Conservation (phyloP, 371 early-diverging fungal genomes). For the Batkoa obscura region DNA sequence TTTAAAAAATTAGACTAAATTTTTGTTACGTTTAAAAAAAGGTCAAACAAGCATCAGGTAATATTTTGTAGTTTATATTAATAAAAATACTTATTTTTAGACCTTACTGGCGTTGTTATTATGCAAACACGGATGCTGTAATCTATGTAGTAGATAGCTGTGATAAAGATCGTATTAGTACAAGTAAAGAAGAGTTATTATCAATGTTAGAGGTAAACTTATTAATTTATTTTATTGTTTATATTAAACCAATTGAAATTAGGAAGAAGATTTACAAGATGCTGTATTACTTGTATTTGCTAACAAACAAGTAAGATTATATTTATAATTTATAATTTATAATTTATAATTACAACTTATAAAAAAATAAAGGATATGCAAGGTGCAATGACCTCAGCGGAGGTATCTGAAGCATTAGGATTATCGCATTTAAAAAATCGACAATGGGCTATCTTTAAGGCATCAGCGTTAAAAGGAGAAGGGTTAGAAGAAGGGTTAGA, state of each 20-base stretch:
- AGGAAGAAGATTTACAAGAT: constrained; percentile 83
- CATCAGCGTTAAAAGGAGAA: constrained; percentile 65
- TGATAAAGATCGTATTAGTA: constrained; percentile 79
- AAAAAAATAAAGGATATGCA: constrained; percentile 43
- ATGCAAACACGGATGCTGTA: constrained; percentile 92
- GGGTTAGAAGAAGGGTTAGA: constrained; percentile 64
- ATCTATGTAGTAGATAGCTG: constrained; percentile 92
- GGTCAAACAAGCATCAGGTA: constrained; percentile 11
- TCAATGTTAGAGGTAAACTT: constrained; percentile 53
- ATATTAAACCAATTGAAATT: neutral
- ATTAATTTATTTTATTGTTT: neutral
- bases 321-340: neutral
- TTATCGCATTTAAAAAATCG: constrained; percentile 70
- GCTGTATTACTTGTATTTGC: constrained; percentile 84
- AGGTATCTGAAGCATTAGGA: constrained; percentile 81
- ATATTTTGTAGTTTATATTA: neutral
- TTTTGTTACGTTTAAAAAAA: neutral
- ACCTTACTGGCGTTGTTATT: constrained; percentile 81
- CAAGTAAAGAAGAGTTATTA: constrained; percentile 72
- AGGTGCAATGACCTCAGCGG: constrained; percentile 83
- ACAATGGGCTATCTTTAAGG: constrained; percentile 80
- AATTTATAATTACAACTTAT: neutral
- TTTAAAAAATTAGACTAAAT: neutral
- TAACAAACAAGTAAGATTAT: constrained; percentile 52
- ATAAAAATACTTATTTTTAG: constrained; percentile 9